These are phyloP conservation scores for Corrigiola litoralis DNA, from an alignment of 179 eudicot genomes.

Conservation along the genomic window DNA sequence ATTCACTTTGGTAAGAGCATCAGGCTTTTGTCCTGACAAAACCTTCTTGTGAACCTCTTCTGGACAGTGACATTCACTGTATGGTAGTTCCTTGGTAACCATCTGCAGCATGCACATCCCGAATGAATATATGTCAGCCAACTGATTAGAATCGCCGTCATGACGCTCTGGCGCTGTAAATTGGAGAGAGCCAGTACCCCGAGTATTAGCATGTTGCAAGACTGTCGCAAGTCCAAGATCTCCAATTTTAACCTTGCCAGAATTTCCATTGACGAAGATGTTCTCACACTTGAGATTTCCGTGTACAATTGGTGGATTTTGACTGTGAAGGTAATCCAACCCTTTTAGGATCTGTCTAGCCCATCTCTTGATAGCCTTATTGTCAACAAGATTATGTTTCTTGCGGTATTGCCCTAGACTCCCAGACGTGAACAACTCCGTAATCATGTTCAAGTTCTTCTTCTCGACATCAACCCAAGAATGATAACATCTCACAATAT, in stretches of 20 bases:
- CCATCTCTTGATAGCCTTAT: slow-evolving; percentile 32
- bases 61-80: slow-evolving; percentile 27
- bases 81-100: slow-evolving; percentile 32
- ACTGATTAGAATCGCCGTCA: slow-evolving; percentile 26
- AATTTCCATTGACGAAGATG: slow-evolving; percentile 35
- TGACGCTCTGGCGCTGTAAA: slow-evolving; percentile 40
- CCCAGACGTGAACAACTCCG: slow-evolving; percentile 67
- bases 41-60: slow-evolving; percentile 33
- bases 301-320: slow-evolving; percentile 32
- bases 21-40: slow-evolving; percentile 28
- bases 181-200: slow-evolving; percentile 29
- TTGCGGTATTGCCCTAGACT: slow-evolving; percentile 48
- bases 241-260: slow-evolving; percentile 34
- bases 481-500: slow-evolving; percentile 36
- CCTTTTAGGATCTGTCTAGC: slow-evolving; percentile 34
- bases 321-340: slow-evolving; percentile 32
- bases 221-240: slow-evolving; percentile 35
- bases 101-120: slow-evolving; percentile 42
- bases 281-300: slow-evolving; percentile 40
- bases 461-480: slow-evolving; percentile 62
- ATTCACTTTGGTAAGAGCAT: slow-evolving; percentile 30
- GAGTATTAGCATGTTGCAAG: slow-evolving; percentile 3
- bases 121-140: slow-evolving; percentile 37
- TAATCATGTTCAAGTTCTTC: slow-evolving; percentile 60
- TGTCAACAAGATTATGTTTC: slow-evolving; percentile 22